These are phyloP conservation scores for Striga hermonthica DNA, from an alignment of 305 asterid genomes.

Conservation along the genomic window DNA sequence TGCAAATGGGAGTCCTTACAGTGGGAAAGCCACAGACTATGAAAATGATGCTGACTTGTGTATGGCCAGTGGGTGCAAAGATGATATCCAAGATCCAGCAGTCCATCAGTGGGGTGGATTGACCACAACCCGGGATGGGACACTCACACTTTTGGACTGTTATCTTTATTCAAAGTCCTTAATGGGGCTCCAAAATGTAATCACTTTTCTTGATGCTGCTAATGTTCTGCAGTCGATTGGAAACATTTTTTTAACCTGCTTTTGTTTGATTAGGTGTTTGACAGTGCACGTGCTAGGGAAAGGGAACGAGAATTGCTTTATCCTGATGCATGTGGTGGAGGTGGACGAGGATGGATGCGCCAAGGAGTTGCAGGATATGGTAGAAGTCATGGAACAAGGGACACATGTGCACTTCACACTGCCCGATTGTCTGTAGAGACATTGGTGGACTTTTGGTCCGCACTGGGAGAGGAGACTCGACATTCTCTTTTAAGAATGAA, in stretches of 20 bases:
- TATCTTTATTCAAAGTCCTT: conserved; percentile 74
- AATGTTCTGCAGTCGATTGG: conserved; percentile 19
- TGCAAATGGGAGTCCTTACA: conserved; percentile 40
- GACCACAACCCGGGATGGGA: conserved; percentile 75
- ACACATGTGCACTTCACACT: conserved; percentile 98
- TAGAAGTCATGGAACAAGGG: conserved; percentile 91
- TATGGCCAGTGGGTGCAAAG: conserved; percentile 50
- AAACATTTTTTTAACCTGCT: conserved; percentile 27
- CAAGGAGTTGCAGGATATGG: conserved; percentile 85
- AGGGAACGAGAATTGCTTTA: conserved; percentile 92
- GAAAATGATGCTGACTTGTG: conserved; percentile 43
- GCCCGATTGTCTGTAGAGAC: conserved; percentile 95
- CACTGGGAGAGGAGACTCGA: conserved; percentile 93
- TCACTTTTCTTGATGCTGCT: conserved; percentile 19
- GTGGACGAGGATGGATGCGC: conserved; percentile 98
- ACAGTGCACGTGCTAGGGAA: conserved; percentile 93
- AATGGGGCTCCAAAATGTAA: conserved; percentile 85
- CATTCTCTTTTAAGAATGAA: conserved; percentile 91
- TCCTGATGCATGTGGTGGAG: conserved; percentile 99
- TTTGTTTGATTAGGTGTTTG: conserved; percentile 71
- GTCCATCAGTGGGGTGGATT: conserved; percentile 99
- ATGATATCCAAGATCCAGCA: conserved; percentile 81
- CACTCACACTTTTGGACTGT: conserved; percentile 81
- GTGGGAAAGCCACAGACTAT: conserved; percentile 38
- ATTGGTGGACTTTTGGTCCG: conserved; percentile 97